Base-by-base conservation (phyloP, 805 yeast species). In the Starmerella khaoyaiensis region DNA sequence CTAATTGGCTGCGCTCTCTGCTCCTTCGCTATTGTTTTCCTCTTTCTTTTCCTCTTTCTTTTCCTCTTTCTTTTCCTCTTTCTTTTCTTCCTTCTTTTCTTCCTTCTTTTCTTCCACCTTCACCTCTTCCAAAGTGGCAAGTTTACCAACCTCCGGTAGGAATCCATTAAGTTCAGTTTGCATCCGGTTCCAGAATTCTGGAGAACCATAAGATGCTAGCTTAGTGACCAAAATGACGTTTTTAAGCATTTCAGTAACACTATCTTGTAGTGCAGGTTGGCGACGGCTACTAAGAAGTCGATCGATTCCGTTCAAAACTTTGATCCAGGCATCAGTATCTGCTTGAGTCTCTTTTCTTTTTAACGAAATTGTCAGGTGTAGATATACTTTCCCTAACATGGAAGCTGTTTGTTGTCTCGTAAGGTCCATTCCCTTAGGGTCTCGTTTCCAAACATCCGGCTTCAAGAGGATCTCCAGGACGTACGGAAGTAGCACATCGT, bases 401-500 rank as follows among this genome's bases (percentile, higher is more conserved):
- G 72, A 64, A 37, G 90, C 64, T 1, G 79, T 73, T 42, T 77
- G 83, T 35, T 68, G 63, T 35, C 83, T 76, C 0, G 90, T 76
- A 40, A 62, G 65, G 6, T 65, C 62, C 69, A 76, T 77, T 2
- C 83, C 84, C 5, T 55, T 53, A 1, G 65, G 62, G 51, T 79
- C 90, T 1, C 79, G 74, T 38, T 60, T 61, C 45, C 61, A 68
- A 4, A 71, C 69, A 39, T 78, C 84, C 0, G 78, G 76, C 45
- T 74, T 74, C 37, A 78, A 64, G 22, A 80, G 64, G 42, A 76
- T 80, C 19, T 70, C 64, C 23, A 82, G 60, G 33, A 82, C 63
- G 24, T 40, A 25, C 11, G 95, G 84, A 53, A 83, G 69, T 25
- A 87, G 63, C 1, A 86, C 87, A 28, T 68, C 68, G 31, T 79